Conservation (phyloP, 768 basidiomycete genomes). For the Auriculariales sp. region DNA sequence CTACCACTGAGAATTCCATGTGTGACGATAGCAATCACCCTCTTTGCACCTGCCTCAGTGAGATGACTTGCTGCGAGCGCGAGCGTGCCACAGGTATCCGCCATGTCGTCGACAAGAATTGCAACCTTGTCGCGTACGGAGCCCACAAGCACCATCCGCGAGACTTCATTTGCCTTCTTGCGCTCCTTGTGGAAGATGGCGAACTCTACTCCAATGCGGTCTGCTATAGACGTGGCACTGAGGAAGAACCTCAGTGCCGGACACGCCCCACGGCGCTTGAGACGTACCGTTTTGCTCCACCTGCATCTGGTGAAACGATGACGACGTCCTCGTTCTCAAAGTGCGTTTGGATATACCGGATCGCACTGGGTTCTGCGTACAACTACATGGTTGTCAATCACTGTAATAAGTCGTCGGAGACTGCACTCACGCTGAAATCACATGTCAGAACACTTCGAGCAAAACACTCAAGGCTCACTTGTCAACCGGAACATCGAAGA, state of each 20-base stretch:
- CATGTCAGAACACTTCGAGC: neutral
- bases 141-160: conserved; percentile 90
- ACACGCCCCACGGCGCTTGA: neutral
- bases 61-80: conserved; percentile 83
- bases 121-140: conserved; percentile 85
- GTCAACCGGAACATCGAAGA: conserved; percentile 99
- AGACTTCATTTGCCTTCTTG: conserved; percentile 90
- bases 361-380: conserved; percentile 90
- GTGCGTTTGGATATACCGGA: conserved; percentile 86
- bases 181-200: conserved; percentile 99
- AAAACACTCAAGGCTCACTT: conserved; percentile 54
- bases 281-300: conserved; percentile 86
- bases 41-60: conserved; percentile 72
- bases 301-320: conserved; percentile 96
- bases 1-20: conserved; percentile 91
- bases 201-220: conserved; percentile 91
- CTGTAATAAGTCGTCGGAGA: neutral
- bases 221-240: conserved; percentile 95
- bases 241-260: neutral
- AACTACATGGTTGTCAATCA: conserved; percentile 33
- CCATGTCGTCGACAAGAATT: conserved; percentile 97
- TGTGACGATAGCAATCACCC: conserved; percentile 86
- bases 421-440: conserved; percentile 6
- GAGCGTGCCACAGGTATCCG: conserved; percentile 90
- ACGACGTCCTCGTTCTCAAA: conserved; percentile 77